These are phyloP conservation scores for Balakata baccata DNA, from an alignment of 345 rosid genomes.

Conservation along the genomic window DNA sequence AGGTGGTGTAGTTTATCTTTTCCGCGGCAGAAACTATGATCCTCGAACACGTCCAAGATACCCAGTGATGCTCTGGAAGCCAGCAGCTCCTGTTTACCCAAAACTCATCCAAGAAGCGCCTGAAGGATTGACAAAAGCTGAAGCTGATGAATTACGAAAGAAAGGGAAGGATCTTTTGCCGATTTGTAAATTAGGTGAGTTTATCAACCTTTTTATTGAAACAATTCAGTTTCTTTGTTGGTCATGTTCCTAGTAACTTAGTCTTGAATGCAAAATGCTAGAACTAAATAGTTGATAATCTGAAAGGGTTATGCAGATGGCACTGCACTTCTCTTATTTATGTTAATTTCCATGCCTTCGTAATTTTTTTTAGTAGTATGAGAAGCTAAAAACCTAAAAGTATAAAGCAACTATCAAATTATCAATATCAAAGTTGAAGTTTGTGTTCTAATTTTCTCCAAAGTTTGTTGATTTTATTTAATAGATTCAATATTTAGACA, in stretches of 20 bases:
- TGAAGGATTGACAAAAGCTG: constrained; percentile 69
- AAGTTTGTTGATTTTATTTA: background rate
- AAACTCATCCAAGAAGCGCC: constrained; percentile 91
- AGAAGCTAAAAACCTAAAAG: background rate
- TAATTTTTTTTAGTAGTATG: background rate
- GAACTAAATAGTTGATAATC: background rate
- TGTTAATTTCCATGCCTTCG: background rate
- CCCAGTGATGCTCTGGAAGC: constrained; percentile 95
- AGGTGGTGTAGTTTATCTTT: constrained; percentile 81
- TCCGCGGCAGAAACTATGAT: constrained; percentile 87
- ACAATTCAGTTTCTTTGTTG: constrained; percentile 1
- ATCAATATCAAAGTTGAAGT: no score
- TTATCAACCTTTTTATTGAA: constrained; percentile 5
- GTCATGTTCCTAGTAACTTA: background rate
- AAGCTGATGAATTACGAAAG: constrained; percentile 57
- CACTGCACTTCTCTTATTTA: background rate
- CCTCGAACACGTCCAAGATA: constrained; percentile 71
- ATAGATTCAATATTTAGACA: background rate
- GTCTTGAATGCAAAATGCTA: background rate
- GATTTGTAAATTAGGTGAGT: constrained; percentile 75
- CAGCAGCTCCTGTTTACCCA: constrained; percentile 95
- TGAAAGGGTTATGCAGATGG: background rate
- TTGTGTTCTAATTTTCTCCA: background rate
- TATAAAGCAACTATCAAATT: background rate
- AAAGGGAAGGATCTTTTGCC: constrained; percentile 77